Percentiles rank a stretch among this genome's conserved stretches.
Conservation (phyloP, 371 early-diverging fungal species). For the Syncephalastrum monosporum region DNA sequence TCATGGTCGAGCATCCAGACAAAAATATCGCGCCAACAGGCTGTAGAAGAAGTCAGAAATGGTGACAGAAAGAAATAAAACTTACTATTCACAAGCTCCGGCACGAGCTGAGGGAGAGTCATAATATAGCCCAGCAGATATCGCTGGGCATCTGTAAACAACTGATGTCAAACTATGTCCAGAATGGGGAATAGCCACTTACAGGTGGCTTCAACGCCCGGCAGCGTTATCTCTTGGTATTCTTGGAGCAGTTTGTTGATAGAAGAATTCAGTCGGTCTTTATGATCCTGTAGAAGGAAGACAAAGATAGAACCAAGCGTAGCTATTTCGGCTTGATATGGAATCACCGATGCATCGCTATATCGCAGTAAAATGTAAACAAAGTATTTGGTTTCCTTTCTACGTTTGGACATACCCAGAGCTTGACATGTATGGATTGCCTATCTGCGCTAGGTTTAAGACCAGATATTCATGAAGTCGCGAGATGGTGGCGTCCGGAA, state of each 20-base stretch:
- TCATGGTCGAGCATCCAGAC: slow-evolving; percentile 19
- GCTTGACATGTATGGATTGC: slow-evolving; percentile 24
- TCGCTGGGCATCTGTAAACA: slow-evolving; percentile 15
- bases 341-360: slow-evolving; percentile 1
- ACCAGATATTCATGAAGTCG: slow-evolving; percentile 31
- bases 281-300: slow-evolving; percentile 15
- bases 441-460: slow-evolving; percentile 15
- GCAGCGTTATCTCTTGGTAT: not conserved
- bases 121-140: slow-evolving; percentile 29
- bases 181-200: not conserved
- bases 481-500: slow-evolving; percentile 21
- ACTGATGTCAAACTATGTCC: not conserved
- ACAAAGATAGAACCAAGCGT: slow-evolving; percentile 18
- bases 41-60: slow-evolving; percentile 11
- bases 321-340: slow-evolving; percentile 15
- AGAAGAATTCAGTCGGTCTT: slow-evolving; percentile 9
- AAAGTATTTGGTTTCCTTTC: not conserved
- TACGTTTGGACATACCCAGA: slow-evolving; percentile 4
- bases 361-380: not conserved
- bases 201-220: not conserved
- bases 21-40: slow-evolving; percentile 33
- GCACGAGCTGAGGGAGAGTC: slow-evolving; percentile 29
- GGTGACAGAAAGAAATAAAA: not conserved
- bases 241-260: slow-evolving; percentile 9
- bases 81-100: slow-evolving; percentile 25